Evolutionary conservation across 2,329 filamentous ascomycete species (phyloP).

Genomic region (Diaporthe eres): DNA sequence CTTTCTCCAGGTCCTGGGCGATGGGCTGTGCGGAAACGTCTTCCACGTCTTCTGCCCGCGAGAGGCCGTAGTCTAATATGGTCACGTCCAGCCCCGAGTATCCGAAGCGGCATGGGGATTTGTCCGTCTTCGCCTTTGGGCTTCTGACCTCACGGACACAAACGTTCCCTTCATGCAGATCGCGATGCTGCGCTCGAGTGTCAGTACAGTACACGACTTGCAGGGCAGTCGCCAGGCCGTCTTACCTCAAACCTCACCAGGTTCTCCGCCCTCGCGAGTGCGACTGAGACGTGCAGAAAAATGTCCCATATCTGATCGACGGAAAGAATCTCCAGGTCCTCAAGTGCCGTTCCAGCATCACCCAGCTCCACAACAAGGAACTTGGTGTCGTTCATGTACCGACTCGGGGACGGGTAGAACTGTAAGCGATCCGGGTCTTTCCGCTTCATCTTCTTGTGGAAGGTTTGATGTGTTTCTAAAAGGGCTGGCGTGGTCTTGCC

Average conservation of each 20-base stretch:
- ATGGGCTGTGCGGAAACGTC: conserved; percentile 55
- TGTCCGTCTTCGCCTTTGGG: conserved; percentile 48
- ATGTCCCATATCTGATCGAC: conserved; percentile 73
- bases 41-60: conserved; percentile 65
- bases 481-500: conserved; percentile 68
- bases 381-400: conserved; percentile 69
- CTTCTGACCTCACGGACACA: conserved; percentile 65
- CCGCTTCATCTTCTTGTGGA: conserved; percentile 67
- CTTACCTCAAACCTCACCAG: conserved; percentile 72
- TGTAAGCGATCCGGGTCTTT: conserved; percentile 70
- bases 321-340: conserved; percentile 67
- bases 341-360: conserved; percentile 72
- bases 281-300: conserved; percentile 72
- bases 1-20: conserved; percentile 72
- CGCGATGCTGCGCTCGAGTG: conserved; percentile 66
- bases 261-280: conserved; percentile 71
- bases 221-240: not conserved
- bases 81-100: conserved; percentile 75
- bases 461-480: conserved; percentile 72
- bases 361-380: conserved; percentile 76
- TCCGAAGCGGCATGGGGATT: conserved; percentile 62
- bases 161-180: conserved; percentile 76
- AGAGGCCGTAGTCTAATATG: conserved; percentile 76
- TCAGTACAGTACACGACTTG: conserved; percentile 3
- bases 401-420: conserved; percentile 73